phyloP scores from a whole-genome alignment of 352 stramenopile genomes.

The Phytophthora lateralis region DNA sequence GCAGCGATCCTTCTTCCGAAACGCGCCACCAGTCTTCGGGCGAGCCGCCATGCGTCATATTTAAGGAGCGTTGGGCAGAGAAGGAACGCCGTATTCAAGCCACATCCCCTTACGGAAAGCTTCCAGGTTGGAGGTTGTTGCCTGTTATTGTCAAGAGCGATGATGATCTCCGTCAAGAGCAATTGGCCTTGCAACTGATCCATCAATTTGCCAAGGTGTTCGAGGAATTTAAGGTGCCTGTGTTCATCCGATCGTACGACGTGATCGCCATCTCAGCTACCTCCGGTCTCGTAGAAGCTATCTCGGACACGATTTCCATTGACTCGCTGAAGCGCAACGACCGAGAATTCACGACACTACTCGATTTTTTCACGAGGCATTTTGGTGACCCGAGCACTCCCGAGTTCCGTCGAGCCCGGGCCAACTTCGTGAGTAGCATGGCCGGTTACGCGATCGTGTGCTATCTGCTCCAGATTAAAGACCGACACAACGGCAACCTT shows the following conservation, averaged over 20 bases:
- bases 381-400: conserved; percentile 85
- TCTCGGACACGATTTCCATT: conserved; percentile 97
- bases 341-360: conserved; percentile 88
- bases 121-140: conserved; percentile 90
- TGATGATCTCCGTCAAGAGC: conserved; percentile 97
- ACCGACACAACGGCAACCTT: conserved; percentile 98
- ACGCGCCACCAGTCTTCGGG: conserved; percentile 13
- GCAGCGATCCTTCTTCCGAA: conserved; percentile 26
- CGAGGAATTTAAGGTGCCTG: conserved; percentile 91
- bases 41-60: conserved; percentile 79
- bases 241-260: conserved; percentile 96
- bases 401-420: conserved; percentile 77
- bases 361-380: conserved; percentile 95
- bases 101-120: conserved; percentile 83
- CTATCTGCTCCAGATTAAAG: conserved; percentile 98
- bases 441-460: conserved; percentile 94
- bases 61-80: conserved; percentile 95
- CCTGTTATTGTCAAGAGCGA: conserved; percentile 98
- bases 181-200: conserved; percentile 97
- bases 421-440: conserved; percentile 89
- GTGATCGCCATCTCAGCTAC: conserved; percentile 95
- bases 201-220: conserved; percentile 95
- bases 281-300: conserved; percentile 96
- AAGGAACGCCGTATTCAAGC: conserved; percentile 93
- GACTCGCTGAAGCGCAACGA: conserved; percentile 98